Percentiles rank a stretch among this genome's conserved stretches.
phyloP scores from a whole-genome alignment of 2,329 filamentous ascomycete genomes.

The Penicillium sp. region DNA sequence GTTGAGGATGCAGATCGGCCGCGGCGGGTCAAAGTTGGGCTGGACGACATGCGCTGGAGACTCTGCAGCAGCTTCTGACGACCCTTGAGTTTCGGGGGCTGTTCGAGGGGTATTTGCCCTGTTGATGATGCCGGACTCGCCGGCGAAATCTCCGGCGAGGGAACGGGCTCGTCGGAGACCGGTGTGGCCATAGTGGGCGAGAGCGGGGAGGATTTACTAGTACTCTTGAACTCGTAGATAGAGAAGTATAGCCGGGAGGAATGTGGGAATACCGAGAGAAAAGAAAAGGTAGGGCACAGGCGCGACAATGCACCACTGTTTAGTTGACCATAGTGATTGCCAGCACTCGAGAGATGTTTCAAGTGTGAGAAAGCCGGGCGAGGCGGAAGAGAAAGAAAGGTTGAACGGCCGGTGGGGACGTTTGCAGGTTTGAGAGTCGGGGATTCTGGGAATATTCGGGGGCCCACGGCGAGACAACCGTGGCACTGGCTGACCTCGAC shows the following conservation, averaged over 20 bases:
- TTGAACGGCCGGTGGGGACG: too few species aligned
- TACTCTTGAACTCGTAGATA: not conserved
- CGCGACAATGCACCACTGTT: not conserved
- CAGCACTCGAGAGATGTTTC: not conserved
- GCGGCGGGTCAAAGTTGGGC: conserved; percentile 65
- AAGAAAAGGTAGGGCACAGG: not conserved
- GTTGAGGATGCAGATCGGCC: conserved; percentile 61
- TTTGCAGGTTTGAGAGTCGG: not conserved
- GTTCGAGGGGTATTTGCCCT: conserved; percentile 40
- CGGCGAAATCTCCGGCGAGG: conserved; percentile 36
- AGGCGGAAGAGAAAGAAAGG: not conserved
- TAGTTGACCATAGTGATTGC: conserved; percentile 1
- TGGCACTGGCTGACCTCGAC: too few species aligned
- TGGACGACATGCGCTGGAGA: conserved; percentile 78
- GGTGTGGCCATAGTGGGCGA: conserved; percentile 31
- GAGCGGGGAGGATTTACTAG: not conserved
- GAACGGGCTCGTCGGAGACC: conserved; percentile 29
- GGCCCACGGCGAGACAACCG: not conserved
- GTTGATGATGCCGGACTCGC: conserved; percentile 34
- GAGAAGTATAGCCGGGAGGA: not conserved
- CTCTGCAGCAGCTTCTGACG: conserved; percentile 68
- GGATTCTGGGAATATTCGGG: not conserved
- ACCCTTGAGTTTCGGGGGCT: conserved; percentile 60
- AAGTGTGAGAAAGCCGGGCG: not conserved
- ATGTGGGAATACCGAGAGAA: not conserved